Conservation (phyloP, 805 yeast species). For the Ogataea siamensis region DNA sequence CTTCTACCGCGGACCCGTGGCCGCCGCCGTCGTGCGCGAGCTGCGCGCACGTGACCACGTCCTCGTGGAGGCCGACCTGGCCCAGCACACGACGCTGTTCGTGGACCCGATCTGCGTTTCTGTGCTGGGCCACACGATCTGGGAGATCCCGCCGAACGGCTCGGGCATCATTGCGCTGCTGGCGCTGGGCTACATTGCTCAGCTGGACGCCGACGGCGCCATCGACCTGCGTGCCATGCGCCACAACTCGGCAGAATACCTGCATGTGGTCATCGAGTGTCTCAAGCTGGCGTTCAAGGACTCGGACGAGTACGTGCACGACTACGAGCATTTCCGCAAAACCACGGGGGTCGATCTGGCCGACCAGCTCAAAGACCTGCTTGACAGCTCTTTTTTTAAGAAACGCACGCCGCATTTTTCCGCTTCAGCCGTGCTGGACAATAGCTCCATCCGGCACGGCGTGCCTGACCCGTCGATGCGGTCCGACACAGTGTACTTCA, state of each 20-base stretch:
- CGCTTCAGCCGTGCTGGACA: constrained; percentile 39
- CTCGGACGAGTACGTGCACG: constrained; percentile 71
- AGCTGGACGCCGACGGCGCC: constrained; percentile 44
- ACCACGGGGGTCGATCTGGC: constrained; percentile 16
- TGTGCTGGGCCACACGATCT: constrained; percentile 52
- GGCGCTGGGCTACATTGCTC: constrained; percentile 63
- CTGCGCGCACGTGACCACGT: constrained; percentile 55
- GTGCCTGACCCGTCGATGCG: constrained; percentile 56
- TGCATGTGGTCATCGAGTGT: constrained; percentile 69
- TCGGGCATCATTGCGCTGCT: constrained; percentile 76
- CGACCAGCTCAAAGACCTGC: constrained; percentile 37
- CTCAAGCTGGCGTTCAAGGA: constrained; percentile 71
- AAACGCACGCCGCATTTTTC: constrained; percentile 48
- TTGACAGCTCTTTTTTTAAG: constrained; percentile 48
- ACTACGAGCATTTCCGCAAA: constrained; percentile 41
- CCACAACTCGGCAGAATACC: constrained; percentile 70
- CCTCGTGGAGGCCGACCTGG: constrained; percentile 54
- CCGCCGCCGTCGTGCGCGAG: constrained; percentile 58
- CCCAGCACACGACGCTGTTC: constrained; percentile 54
- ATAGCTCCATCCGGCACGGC: constrained; percentile 23
- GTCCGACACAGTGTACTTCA: constrained; percentile 72
- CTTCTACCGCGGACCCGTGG: constrained; percentile 70
- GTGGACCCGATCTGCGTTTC: constrained; percentile 62
- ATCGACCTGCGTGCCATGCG: constrained; percentile 42
- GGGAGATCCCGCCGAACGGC: constrained; percentile 87